Conservation (phyloP, 2,329 filamentous ascomycete species). For the Fusarium miscanthi region DNA sequence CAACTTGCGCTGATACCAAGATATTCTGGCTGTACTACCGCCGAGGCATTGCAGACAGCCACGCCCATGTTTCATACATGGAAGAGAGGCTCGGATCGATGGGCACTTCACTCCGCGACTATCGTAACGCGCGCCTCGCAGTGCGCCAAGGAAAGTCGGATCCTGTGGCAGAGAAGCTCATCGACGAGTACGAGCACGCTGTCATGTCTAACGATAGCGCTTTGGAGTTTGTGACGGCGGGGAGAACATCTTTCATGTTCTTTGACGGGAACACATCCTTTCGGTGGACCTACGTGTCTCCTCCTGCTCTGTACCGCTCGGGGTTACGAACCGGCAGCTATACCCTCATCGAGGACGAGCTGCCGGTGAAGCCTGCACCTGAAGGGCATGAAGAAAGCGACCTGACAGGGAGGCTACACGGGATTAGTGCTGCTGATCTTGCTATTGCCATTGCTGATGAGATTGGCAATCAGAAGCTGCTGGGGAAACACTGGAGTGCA, state of each 20-base stretch:
- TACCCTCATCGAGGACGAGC: background rate
- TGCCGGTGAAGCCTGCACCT: conserved; percentile 5
- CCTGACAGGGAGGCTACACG: conserved; percentile 2
- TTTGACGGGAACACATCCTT: conserved; percentile 21
- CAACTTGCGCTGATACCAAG: conserved; percentile 12
- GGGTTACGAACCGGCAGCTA: conserved; percentile 12
- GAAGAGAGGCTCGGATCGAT: conserved; percentile 13
- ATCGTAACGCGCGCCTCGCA: background rate
- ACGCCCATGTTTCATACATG: conserved; percentile 20
- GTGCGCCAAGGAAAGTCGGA: background rate
- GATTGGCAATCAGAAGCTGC: background rate
- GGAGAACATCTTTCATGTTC: conserved; percentile 7
- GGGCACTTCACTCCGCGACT: background rate
- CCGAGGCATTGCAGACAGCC: conserved; percentile 10
- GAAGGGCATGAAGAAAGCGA: background rate
- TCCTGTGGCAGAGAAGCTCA: background rate
- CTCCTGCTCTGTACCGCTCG: conserved; percentile 10
- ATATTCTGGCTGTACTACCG: conserved; percentile 13
- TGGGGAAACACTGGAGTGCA: background rate
- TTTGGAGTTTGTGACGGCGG: conserved; percentile 6
- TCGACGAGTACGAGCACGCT: background rate
- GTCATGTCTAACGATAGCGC: background rate
- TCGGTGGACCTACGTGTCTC: conserved; percentile 19
- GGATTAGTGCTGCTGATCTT: conserved; percentile 17
- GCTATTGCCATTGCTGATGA: conserved; percentile 27